Base-by-base conservation (phyloP, 768 basidiomycete genomes). In the Neoboletus subvelutipes region DNA sequence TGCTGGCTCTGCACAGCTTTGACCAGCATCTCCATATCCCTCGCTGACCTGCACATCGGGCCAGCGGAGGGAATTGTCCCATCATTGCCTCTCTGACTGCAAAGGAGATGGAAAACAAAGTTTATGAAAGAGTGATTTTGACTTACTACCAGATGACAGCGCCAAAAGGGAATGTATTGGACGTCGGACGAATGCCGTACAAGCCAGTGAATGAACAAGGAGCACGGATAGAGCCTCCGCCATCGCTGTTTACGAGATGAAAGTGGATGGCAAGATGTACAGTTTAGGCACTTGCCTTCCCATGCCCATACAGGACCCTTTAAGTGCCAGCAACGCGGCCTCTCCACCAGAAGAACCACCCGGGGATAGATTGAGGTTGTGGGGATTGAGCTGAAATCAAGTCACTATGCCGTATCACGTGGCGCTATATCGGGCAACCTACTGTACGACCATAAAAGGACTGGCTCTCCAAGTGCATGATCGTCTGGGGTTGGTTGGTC, bases 281-380 rank as follows among this genome's bases (percentile, higher is more conserved):
- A 36, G 26, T 64, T 54, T 69, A 68, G 5, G 0, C 29, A 60
- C 67, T 60, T 39, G 46, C 69, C 75, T 77, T 29, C 80, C 78
- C 26, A 80, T 66, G 8, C 81, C 78, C 29, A 82, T 58, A 29
- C 76, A 75, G 22, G 75, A 72, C 33, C 80, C 80, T 36, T 74
- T 75, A 52, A 82, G 58, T 5, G 79, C 79, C 2, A 83, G 51
- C 1, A 83, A 61, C 0, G 82, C 79, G 5, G 74, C 72, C 64
- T 81, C 82, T 33, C 82, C 82, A 8, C 82, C 82, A 2, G 77
- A 78, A 11, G 80, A 81, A n/a, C 83, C 83, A 13, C 83, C 82
- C 1, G 75, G 65, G 0, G 77, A 79, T 24, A 80, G 64, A 12
- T 67, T 47, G 2, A 74, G 67, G 58, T 82, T 81, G 66, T 70